Base-by-base conservation (phyloP, 23 red algal genomes). In the Gracilaria domingensis region DNA sequence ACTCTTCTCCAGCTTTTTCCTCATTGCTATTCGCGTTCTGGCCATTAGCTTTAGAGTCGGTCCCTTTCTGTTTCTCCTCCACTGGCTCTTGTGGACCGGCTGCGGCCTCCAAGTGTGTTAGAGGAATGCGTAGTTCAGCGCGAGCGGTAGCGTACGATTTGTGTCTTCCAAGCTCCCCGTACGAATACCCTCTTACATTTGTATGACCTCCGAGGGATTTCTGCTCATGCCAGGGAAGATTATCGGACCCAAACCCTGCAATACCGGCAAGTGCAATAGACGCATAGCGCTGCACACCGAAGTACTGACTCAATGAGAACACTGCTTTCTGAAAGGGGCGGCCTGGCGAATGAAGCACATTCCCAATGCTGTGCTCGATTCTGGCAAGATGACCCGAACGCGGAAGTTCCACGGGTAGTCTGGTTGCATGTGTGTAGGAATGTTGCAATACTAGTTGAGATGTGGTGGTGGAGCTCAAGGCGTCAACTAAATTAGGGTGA, bases 181-280 rank as follows among this genome's bases (percentile, higher is more conserved):
- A 92, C 13, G 40, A 58, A 47, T 92, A 92, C 2, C 89, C 89
- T 34, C 89, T 78, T 0, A 92, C 89, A 57, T 76, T 92, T 4
- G 25, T 84, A 36, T 69, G 64, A n/a, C 89, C 89, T 3, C 89
- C 89, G 36, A 92, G 89, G 21, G 89, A 84, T 74, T 77, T 92
- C 28, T 92, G 89, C 50, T 92, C 89, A 55, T 92, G 89, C 89
- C 89, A 92, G 13, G 89, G 89, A 16, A 92, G 50, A 75, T 84
- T 92, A 2, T 92, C 79, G 11, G 89, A 92, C 21, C 79, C 89
- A 21, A 92, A 45, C 11, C 89, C 78, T 0, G 57, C 5, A 59
- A 18, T 73, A 12, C 36, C 40, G 13, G 54, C 49, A 24, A 77
- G 12, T 6, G 89, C 89, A 44, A 92, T 25, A 37, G 89, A 84